Evolutionary conservation across 805 yeast species (phyloP), one percentile per base, ranked within the genome.

Genomic region (Maudiozyma pseudohumilis): DNA sequence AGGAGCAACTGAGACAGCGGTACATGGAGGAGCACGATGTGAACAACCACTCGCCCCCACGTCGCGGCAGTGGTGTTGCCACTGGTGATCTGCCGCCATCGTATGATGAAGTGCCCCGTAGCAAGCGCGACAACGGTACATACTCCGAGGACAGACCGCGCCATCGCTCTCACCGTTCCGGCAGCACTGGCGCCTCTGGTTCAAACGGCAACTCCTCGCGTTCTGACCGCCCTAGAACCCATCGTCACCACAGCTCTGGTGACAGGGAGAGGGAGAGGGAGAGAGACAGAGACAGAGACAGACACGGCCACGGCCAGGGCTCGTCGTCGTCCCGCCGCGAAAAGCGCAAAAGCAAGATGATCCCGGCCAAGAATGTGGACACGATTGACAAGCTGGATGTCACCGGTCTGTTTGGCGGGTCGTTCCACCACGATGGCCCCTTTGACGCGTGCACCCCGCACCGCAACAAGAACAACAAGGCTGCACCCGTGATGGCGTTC

Each of bases 391-490:
- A 84, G 61, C 69, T 92, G 52, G 98, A 92, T 60, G 98, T 89
- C 33, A 88, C 96, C 10, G 96, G 95, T 1, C 71, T 88, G 44
- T 88, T 84, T 56, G 96, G 96, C 19, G 85, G 86, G 13, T 85
- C 94, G 2, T 92, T 92, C 70, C 98, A 92, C 61, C 97, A 92
- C 60, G 98, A 92, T 63, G 98, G 98, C 10, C 98, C 98, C 12
- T 92, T 92, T 58, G 98, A 92, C 59, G 98, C 98, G 1, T 89
- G 97, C 60, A 83, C 94, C 3, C 97, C 98, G 6, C 95, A 85
- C 60, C 77, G 97, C 59, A 92, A 92, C 62, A 83, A 81, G 63
- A 69, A 74, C 46, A 66, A 69, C 15, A 70, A 67, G 53, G 77
- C 75, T 32, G 95, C 96, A 0, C 98, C 98, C 4, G 96, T 92